These are phyloP conservation scores for Lathyrus sativus DNA, from an alignment of 306 rosid genomes.

Conservation along the genomic window DNA sequence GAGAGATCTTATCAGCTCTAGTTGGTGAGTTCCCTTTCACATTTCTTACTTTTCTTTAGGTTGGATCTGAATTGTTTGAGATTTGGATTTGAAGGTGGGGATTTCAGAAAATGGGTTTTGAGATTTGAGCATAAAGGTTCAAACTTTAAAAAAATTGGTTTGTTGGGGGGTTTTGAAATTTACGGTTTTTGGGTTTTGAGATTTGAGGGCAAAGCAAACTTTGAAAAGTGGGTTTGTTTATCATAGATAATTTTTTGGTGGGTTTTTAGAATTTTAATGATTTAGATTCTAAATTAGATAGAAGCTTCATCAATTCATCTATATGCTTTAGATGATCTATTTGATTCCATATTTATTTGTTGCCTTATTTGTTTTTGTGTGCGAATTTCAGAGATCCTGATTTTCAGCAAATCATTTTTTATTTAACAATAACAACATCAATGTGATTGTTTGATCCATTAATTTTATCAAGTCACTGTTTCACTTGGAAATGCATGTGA, in stretches of 20 bases:
- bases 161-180: not conserved
- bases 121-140: not conserved
- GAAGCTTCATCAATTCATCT: not conserved
- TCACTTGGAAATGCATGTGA: not conserved
- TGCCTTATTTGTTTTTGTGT: conserved; percentile 4
- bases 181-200: conserved; percentile 2
- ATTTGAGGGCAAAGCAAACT: conserved; percentile 15
- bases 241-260: not conserved
- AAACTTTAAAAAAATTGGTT: not conserved
- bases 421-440: not conserved
- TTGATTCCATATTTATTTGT: conserved; percentile 13
- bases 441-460: too few relatives aligned
- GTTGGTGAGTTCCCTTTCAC: conserved; percentile 66
- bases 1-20: conserved; percentile 87
- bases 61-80: not conserved
- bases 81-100: not conserved
- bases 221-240: conserved; percentile 16
- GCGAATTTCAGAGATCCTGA: conserved; percentile 26
- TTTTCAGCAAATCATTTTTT: conserved; percentile 21
- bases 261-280: too few relatives aligned
- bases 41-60: not conserved
- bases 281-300: not conserved
- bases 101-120: not conserved
- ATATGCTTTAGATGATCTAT: not conserved
- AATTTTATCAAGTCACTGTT: not conserved